A percentile compares a stretch with the other conserved stretches of the same genome.
These are phyloP conservation scores for Tuber brumale DNA, from an alignment of 495 filamentous ascomycete genomes.

Conservation along the genomic window DNA sequence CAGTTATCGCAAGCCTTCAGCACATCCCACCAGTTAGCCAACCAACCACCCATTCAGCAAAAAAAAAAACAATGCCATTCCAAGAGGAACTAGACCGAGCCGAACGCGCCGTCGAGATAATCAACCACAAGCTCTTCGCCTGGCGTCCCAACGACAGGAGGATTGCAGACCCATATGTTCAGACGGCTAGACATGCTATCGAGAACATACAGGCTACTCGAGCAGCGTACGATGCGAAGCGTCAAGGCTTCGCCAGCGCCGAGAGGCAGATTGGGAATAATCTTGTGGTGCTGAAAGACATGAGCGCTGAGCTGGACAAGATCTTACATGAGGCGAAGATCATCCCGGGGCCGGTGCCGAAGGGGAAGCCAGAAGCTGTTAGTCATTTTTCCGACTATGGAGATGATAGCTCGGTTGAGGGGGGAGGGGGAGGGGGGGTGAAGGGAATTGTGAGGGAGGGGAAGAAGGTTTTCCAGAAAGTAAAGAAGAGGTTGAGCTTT, in stretches of 20 bases:
- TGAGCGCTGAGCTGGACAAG: neutral
- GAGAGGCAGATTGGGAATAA: neutral
- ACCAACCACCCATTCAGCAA: neutral
- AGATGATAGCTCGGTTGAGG: neutral
- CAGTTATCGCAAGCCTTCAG: neutral
- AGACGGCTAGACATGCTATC: neutral
- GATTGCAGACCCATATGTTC: neutral
- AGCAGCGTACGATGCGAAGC: neutral
- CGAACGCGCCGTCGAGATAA: neutral
- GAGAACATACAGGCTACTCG: neutral
- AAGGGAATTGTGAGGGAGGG: neutral
- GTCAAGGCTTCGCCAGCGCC: neutral
- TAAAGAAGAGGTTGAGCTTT: neutral
- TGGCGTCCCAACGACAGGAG: neutral
- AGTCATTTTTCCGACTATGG: neutral
- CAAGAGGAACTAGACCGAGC: neutral
- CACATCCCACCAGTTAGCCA: neutral
- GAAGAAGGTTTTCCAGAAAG: neutral
- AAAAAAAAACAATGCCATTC: neutral
- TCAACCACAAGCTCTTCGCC: constrained; percentile 5
- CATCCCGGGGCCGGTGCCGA: neutral
- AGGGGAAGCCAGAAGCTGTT: neutral
- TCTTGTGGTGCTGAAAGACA: neutral
- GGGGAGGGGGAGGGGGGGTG: neutral
- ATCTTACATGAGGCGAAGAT: neutral